These are phyloP conservation scores for Rhizopogon vinicolor DNA, from an alignment of 768 basidiomycete species.

Conservation along the genomic window DNA sequence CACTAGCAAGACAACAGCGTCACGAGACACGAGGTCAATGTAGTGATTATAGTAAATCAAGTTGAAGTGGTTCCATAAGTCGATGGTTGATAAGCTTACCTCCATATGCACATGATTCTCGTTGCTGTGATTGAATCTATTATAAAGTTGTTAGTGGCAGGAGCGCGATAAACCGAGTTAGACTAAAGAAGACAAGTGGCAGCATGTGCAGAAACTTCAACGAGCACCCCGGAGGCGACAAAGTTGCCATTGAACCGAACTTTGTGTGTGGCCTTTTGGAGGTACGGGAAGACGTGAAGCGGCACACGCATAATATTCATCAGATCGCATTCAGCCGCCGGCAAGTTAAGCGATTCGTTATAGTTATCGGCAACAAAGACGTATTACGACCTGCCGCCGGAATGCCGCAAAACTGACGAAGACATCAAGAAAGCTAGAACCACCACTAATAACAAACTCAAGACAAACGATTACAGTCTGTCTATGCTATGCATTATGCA, in stretches of 20 bases:
- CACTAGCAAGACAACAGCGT: neutral
- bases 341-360: neutral
- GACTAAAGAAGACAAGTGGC: neutral
- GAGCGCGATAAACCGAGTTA: neutral
- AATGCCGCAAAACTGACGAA: neutral
- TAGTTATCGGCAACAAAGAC: neutral
- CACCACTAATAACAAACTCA: no score
- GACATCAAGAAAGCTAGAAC: neutral
- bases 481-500: no score
- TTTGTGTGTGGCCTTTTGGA: no score
- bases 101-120: slow-evolving; percentile 72
- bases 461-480: no score
- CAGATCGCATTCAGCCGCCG: neutral
- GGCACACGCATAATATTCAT: no score
- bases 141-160: slow-evolving; percentile 10
- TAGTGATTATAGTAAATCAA: neutral
- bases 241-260: neutral
- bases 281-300: no score
- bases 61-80: slow-evolving; percentile 7
- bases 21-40: neutral
- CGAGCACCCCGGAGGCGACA: neutral
- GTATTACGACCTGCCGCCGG: neutral
- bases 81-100: slow-evolving; percentile 34
- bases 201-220: neutral
- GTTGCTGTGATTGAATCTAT: slow-evolving; percentile 69